phyloP scores from a whole-genome alignment of 148 eudicot genomes.

The Persicaria tinctoria region DNA sequence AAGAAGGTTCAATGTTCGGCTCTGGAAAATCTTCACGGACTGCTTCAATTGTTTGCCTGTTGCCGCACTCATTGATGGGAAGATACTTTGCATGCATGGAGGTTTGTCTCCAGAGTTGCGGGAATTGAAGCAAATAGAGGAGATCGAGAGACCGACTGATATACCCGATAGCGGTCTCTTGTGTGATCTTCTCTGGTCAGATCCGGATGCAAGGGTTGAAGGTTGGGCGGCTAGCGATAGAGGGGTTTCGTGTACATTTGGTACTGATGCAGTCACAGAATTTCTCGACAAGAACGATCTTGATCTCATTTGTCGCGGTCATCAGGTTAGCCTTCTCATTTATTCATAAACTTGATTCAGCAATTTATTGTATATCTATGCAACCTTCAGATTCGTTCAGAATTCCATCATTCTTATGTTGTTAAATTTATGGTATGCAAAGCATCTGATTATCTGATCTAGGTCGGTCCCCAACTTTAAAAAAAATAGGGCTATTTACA shows the following conservation, averaged over 20 bases:
- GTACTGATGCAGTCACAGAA: constrained; percentile 65
- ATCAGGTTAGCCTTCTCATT: constrained; percentile 48
- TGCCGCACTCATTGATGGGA: constrained; percentile 73
- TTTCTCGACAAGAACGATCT: constrained; percentile 73
- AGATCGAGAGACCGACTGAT: constrained; percentile 68
- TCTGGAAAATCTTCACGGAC: constrained; percentile 96
- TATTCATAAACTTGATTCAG: neutral
- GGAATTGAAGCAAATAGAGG: constrained; percentile 54
- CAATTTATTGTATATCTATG: neutral
- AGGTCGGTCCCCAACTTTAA: neutral
- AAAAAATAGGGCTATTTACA: neutral
- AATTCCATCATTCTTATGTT: neutral
- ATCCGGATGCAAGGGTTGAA: constrained; percentile 55
- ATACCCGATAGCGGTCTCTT: constrained; percentile 77
- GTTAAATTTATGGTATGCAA: neutral
- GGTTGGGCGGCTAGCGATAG: constrained; percentile 92
- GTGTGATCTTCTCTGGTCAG: constrained; percentile 91
- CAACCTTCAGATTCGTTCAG: too few relatives aligned
- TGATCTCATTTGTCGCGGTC: constrained; percentile 88
- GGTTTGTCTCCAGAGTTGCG: constrained; percentile 74
- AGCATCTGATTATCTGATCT: neutral
- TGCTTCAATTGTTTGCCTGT: constrained; percentile 91
- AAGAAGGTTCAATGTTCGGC: constrained; percentile 84
- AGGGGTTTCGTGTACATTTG: constrained; percentile 92
- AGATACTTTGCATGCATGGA: constrained; percentile 89